Evolutionary conservation across 108 stramenopile species (phyloP).

Genomic region (Cylindrotheca closterium): DNA sequence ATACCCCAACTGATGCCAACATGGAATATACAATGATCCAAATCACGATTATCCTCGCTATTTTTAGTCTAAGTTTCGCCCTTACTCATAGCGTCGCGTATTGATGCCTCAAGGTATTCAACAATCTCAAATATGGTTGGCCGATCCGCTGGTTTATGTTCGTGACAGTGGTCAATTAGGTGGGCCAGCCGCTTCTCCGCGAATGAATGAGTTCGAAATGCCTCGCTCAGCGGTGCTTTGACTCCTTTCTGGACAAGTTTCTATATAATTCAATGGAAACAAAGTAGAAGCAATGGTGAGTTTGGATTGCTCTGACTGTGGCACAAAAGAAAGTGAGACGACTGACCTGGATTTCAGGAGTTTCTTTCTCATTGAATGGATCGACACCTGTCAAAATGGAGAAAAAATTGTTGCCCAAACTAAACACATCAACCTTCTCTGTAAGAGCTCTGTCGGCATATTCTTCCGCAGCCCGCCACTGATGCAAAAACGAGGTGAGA

Average conservation of each 20-base stretch:
- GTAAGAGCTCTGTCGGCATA: constrained; percentile 45
- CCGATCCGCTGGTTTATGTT: constrained; percentile 33
- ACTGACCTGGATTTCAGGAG: too few relatives aligned
- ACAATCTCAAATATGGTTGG: constrained; percentile 29
- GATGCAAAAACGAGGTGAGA: background rate
- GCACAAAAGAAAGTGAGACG: too few relatives aligned
- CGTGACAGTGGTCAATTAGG: constrained; percentile 38
- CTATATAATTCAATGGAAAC: too few relatives aligned
- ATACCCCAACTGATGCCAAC: too few relatives aligned
- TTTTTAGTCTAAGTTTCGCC: background rate
- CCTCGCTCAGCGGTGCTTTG: too few relatives aligned
- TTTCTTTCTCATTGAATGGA: constrained; percentile 29
- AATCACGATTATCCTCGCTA: too few relatives aligned
- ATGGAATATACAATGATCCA: too few relatives aligned
- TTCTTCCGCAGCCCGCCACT: constrained; percentile 67
- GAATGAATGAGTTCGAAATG: too few relatives aligned
- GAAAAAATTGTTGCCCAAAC: constrained; percentile 59
- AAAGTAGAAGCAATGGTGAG: too few relatives aligned
- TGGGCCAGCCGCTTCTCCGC: constrained; percentile 36
- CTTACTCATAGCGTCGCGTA: background rate
- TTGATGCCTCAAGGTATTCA: constrained; percentile 2
- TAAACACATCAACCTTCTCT: constrained; percentile 72
- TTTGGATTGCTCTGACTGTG: too few relatives aligned
- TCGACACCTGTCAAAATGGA: constrained; percentile 47
- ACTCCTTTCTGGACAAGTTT: too few relatives aligned